Conservation (phyloP, 805 yeast species). For the Clavispora fructus region DNA sequence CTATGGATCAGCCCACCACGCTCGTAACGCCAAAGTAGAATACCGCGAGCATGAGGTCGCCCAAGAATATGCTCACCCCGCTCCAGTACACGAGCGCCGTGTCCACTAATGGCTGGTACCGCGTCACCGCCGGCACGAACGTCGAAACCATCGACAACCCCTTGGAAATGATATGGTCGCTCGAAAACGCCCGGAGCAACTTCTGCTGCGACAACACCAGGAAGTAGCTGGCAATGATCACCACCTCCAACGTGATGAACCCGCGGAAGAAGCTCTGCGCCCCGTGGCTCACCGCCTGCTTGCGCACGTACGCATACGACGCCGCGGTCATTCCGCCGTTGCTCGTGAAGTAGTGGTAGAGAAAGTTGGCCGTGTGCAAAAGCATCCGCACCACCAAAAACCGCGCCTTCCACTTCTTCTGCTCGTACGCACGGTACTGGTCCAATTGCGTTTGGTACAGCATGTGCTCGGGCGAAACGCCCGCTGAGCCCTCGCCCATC, state of each 20-base stretch:
- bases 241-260: slow-evolving; percentile 29
- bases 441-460: slow-evolving; percentile 26
- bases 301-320: slow-evolving; percentile 22
- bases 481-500: slow-evolving; percentile 12
- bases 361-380: slow-evolving; percentile 24
- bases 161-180: slow-evolving; percentile 24
- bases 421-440: slow-evolving; percentile 28
- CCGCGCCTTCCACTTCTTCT: slow-evolving; percentile 25
- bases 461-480: slow-evolving; percentile 9
- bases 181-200: slow-evolving; percentile 19
- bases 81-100: slow-evolving; percentile 33
- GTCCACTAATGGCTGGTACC: slow-evolving; percentile 24
- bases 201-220: slow-evolving; percentile 21
- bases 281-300: slow-evolving; percentile 8
- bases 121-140: slow-evolving; percentile 29
- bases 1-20: slow-evolving; percentile 2
- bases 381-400: slow-evolving; percentile 28
- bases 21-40: slow-evolving; percentile 36
- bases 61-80: slow-evolving; percentile 29
- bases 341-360: slow-evolving; percentile 26
- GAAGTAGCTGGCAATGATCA: slow-evolving; percentile 30
- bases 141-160: slow-evolving; percentile 27
- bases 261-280: slow-evolving; percentile 19
- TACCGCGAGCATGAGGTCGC: slow-evolving; percentile 33
- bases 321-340: slow-evolving; percentile 22